phyloP scores from a whole-genome alignment of 1,284 basidiomycete genomes.

The Puccinia novopanici region DNA sequence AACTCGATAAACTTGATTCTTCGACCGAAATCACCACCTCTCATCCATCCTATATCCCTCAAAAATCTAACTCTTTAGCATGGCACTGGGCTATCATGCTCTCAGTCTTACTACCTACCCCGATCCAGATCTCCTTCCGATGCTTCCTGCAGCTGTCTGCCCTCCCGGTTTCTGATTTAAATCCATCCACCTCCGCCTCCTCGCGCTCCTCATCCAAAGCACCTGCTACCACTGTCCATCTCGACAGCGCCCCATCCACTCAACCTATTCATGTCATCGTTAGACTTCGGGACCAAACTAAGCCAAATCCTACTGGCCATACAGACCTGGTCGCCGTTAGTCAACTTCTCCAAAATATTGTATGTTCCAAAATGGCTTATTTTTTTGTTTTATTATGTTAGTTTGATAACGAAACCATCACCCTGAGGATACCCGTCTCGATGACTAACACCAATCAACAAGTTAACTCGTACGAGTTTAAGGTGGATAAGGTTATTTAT shows the following conservation, averaged over 20 bases:
- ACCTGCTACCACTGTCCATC: background rate
- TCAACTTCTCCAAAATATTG: background rate
- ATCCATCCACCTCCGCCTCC: too few relatives aligned
- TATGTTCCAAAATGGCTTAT: background rate
- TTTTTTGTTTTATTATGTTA: background rate
- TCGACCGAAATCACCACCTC: too few relatives aligned
- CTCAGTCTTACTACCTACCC: too few relatives aligned
- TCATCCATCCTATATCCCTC: too few relatives aligned
- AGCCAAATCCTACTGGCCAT: background rate
- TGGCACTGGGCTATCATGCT: too few relatives aligned
- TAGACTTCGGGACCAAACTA: slow-evolving; percentile 12
- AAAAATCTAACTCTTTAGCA: too few relatives aligned
- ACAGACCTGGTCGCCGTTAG: slow-evolving; percentile 12
- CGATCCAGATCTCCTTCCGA: too few relatives aligned
- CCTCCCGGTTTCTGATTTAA: too few relatives aligned
- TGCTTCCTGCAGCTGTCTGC: too few relatives aligned
- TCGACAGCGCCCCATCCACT: background rate
- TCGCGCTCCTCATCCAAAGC: too few relatives aligned
- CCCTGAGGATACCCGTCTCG: slow-evolving; percentile 10
- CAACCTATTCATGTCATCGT: slow-evolving; percentile 31
- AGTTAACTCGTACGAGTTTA: slow-evolving; percentile 12
- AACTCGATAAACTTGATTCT: too few relatives aligned
- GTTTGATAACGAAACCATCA: slow-evolving; percentile 8
- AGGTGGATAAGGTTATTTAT: slow-evolving; percentile 19
- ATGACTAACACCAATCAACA: background rate